Conservation (phyloP, 1,284 basidiomycete genomes). For the Mycena sp. region DNA sequence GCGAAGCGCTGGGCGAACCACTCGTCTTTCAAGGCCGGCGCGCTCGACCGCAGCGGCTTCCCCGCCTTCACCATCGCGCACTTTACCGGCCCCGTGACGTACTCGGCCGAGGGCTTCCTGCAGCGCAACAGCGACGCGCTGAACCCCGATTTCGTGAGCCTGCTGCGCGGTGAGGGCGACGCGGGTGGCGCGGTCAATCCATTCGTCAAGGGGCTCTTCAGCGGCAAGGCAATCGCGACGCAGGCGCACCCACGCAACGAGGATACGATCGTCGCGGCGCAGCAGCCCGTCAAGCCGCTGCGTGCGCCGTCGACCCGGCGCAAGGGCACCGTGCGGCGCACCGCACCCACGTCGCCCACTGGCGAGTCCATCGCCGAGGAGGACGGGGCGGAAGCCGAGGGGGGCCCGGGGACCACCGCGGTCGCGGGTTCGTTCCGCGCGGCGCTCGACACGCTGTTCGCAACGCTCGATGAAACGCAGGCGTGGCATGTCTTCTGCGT, state of each 20-base stretch:
- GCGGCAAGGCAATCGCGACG: constrained; percentile 84
- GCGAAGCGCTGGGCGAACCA: constrained; percentile 95
- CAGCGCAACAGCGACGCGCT: constrained; percentile 91
- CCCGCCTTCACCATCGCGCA: constrained; percentile 94
- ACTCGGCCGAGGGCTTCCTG: constrained; percentile 90
- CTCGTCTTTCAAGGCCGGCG: constrained; percentile 83
- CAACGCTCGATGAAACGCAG: constrained; percentile 91
- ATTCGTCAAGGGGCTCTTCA: constrained; percentile 93
- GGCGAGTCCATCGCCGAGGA: constrained; percentile 54
- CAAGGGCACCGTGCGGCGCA: constrained; percentile 74
- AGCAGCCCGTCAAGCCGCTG: constrained; percentile 94
- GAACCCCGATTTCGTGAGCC: constrained; percentile 92
- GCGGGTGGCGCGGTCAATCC: constrained; percentile 86
- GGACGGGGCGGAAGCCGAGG: constrained; percentile 54
- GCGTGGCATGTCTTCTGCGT: constrained; percentile 94
- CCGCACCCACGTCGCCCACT: constrained; percentile 44
- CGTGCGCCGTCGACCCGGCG: constrained; percentile 89
- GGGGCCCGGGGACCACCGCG: constrained; percentile 51
- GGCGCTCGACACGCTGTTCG: constrained; percentile 87
- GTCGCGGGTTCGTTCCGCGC: constrained; percentile 90
- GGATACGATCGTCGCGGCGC: constrained; percentile 93
- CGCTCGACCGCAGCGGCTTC: constrained; percentile 80
- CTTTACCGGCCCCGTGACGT: constrained; percentile 91
- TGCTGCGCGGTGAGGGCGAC: constrained; percentile 77
- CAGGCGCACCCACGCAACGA: constrained; percentile 92